Conservation (phyloP, 176 grass and related monocot genomes). For the Carex parvula region DNA sequence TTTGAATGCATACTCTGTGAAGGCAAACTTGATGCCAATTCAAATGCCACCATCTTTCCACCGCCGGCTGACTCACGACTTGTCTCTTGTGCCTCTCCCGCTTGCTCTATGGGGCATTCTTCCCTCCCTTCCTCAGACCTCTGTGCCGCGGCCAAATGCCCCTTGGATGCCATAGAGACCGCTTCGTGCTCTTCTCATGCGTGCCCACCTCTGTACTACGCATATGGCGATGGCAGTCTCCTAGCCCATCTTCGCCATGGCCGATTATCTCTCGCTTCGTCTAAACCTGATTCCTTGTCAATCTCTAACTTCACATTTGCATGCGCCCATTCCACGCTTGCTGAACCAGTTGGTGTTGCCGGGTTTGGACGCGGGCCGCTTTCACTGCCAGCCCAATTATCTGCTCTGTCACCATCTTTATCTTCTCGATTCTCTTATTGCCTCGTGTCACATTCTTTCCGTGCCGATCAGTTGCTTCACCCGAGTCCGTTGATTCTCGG, state of each 20-base stretch:
- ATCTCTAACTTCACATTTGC: conserved; percentile 79
- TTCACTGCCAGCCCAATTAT: conserved; percentile 66
- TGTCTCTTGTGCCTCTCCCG: conserved; percentile 47
- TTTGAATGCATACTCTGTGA: conserved; percentile 96
- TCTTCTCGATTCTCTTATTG: conserved; percentile 84
- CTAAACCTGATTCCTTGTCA: conserved; percentile 27
- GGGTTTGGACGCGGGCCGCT: conserved; percentile 83
- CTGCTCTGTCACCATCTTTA: conserved; percentile 44
- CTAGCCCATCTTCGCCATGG: conserved; percentile 62
- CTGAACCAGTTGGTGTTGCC: conserved; percentile 74
- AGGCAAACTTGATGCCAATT: conserved; percentile 37
- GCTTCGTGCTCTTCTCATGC: conserved; percentile 44
- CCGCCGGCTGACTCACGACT: conserved; percentile 43
- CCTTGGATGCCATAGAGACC: conserved; percentile 74
- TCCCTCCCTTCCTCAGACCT: conserved; percentile 54
- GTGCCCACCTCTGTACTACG: conserved; percentile 84
- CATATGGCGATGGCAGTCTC: conserved; percentile 90
- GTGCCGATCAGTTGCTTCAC: conserved; percentile 42
- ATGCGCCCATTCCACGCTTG: conserved; percentile 71
- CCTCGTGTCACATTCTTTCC: conserved; percentile 85
- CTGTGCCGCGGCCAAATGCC: conserved; percentile 63
- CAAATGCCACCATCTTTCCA: not conserved
- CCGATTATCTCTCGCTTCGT: conserved; percentile 44
- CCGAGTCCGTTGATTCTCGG: conserved; percentile 85
- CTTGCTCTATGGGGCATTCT: conserved; percentile 66